Conservation (phyloP, 306 rosid genomes). For the barrel medic (Medicago truncatula) region MtrunA17r5.0-ANR NC_053047.1:40852001-40852500, state of each 20-base stretch:
- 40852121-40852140: background rate
- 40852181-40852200: conserved; percentile 21
- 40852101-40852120: conserved; percentile 15
- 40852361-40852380: too few relatives aligned
- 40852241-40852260: conserved; percentile 36
- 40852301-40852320: too few relatives aligned
- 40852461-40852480: too few relatives aligned
- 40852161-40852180: background rate
- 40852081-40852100: too few relatives aligned
- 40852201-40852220: conserved; percentile 20
- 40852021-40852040: too few relatives aligned
- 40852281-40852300: background rate
- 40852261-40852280: background rate
- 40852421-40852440: conserved; percentile 14
- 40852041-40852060: too few relatives aligned
- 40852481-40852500: too few relatives aligned
- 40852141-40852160: background rate
- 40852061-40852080: too few relatives aligned
- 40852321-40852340: too few relatives aligned
- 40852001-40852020: conserved; percentile 4
- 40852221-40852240: conserved; percentile 26
- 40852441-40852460: background rate
- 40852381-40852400: background rate
- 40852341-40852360: too few relatives aligned
- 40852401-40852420: conserved; percentile 3